Conservation (phyloP, 306 rosid genomes). For the Alnus rubra region DNA sequence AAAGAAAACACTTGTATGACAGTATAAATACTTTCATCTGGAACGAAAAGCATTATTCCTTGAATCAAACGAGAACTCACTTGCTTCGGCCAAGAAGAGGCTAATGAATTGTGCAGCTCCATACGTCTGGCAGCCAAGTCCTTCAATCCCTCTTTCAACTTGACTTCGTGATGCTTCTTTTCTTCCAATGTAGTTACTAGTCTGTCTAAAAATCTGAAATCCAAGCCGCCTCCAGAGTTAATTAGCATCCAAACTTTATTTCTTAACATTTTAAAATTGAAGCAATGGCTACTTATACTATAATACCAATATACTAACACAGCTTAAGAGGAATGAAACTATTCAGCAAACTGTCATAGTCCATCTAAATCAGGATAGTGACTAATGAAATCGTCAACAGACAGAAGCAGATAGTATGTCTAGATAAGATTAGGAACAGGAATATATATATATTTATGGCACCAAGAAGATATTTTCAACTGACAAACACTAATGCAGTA, state of each 20-base stretch:
- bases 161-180: constrained; percentile 87
- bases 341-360: not conserved
- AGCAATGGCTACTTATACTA: not conserved
- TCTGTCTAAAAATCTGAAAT: constrained; percentile 84
- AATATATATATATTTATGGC: not conserved
- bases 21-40: not conserved
- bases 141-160: constrained; percentile 82
- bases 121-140: constrained; percentile 76
- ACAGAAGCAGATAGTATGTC: not conserved
- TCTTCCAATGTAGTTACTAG: constrained; percentile 79
- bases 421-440: not conserved
- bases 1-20: not conserved
- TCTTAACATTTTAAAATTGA: not conserved
- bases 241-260: constrained; percentile 9
- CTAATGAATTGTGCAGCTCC: constrained; percentile 89
- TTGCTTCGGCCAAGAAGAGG: constrained; percentile 92
- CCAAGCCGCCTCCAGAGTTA: constrained; percentile 23
- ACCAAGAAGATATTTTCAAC: not conserved
- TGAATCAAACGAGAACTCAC: constrained; percentile 37
- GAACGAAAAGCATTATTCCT: not conserved
- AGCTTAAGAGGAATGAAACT: not conserved
- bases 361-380: not conserved
- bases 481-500: not conserved
- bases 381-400: not conserved
- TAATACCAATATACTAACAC: not conserved